Evolutionary conservation across 1,284 basidiomycete genomes (phyloP), one percentile per base, ranked within the genome.

Genomic region (Athelia sp.): DNA sequence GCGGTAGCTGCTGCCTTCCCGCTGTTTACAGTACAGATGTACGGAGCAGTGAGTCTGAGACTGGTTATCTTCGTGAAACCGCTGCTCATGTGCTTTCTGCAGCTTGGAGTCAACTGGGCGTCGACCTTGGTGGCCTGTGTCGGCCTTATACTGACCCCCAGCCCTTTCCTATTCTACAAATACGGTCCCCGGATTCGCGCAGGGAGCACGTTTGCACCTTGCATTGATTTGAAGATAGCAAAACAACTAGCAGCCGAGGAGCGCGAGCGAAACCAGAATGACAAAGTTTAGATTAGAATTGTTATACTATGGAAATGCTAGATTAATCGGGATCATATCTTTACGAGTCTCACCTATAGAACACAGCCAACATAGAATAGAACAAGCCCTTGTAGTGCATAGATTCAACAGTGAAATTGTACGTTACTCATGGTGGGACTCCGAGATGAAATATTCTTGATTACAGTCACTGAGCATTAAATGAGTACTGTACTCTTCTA

Each of bases 1-100:
- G 76, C 76, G 0, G 71, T 81, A 3, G 86, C 80, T 6, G 81
- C 84, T 0, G 77, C 79, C 0, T 87, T 88, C 71, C 86, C 85
- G 4, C 66, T 90, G 9, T 88, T 87, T 66, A 82, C 78, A 0
- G 69, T 72, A 2, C 76, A 81, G 58, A 82, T 84, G 78, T 64
- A 66, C 65, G 19, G 68, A 70, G 11, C 74, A 79, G 50, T 24
- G 70, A 58, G 19, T 22, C 22, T n/a, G 21, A 45, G 19, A 29
- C 24, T 45, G 18, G 13, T 19, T 38, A 23, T 13, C 36, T 44
- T 23, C 42, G 34, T 38, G 1, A 40, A 51, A 34, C 38, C 47
- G 42, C 46, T 42, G 51, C 47, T n/a, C 19, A 40, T 40, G 9
- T 17, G 6, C 45, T 47, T 18, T 38, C 13, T 48, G 3, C 50